Evolutionary conservation across 495 filamentous ascomycete species (phyloP).

Genomic region (Aspergillus homomorphus): DNA sequence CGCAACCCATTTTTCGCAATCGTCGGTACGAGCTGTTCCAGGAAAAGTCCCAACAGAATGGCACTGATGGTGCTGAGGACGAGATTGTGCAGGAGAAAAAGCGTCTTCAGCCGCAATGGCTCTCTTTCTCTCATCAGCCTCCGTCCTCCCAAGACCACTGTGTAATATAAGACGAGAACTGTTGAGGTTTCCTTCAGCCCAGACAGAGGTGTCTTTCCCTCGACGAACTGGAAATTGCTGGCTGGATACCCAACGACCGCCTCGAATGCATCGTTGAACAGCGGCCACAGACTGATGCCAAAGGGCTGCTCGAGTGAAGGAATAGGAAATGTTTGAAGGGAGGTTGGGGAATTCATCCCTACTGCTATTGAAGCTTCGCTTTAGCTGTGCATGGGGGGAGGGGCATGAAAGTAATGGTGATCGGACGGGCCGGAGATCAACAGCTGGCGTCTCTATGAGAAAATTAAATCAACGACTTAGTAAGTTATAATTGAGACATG

Average conservation of each 20-base stretch:
- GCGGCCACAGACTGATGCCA: constrained; percentile 83
- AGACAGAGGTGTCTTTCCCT: constrained; percentile 54
- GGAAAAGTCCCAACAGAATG: constrained; percentile 54
- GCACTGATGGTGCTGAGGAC: constrained; percentile 57
- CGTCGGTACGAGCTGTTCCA: constrained; percentile 60
- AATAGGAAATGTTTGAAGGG: background rate
- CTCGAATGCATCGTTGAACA: constrained; percentile 79
- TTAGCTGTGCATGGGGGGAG: background rate
- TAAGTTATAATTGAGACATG: background rate
- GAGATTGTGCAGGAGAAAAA: constrained; percentile 68
- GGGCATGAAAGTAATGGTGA: background rate
- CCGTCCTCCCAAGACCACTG: constrained; percentile 60
- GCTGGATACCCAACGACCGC: constrained; percentile 60
- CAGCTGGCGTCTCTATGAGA: background rate
- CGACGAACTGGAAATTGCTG: constrained; percentile 54
- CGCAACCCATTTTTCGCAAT: constrained; percentile 56
- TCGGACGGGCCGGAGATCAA: background rate
- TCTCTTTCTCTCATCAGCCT: constrained; percentile 57
- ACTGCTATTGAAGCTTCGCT: background rate
- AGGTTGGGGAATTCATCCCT: background rate
- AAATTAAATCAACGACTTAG: background rate
- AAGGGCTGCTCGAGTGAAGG: constrained; percentile 52
- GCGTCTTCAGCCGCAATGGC: constrained; percentile 53
- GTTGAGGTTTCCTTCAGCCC: constrained; percentile 52
- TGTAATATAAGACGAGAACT: constrained; percentile 56